A percentile compares a stretch with the other conserved stretches of the same genome.
phyloP scores from a whole-genome alignment of 352 stramenopile genomes.

The Phytopythium sindhum region DNA sequence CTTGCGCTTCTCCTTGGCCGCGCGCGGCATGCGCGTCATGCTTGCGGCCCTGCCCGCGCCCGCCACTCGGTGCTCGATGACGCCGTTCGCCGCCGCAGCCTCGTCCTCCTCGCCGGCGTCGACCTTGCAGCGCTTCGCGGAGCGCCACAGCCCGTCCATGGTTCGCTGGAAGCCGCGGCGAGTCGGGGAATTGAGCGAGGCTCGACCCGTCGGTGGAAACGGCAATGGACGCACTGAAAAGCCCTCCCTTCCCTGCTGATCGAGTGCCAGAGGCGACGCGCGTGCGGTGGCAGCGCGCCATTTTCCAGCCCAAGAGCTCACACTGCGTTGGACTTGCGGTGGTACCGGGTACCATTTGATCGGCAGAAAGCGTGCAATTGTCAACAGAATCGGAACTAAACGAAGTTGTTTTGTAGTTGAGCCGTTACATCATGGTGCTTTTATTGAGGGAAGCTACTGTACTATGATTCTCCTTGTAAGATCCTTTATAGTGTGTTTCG shows the following conservation, averaged over 20 bases:
- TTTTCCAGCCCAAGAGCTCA: background rate
- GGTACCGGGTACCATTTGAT: background rate
- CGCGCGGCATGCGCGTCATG: constrained; percentile 10
- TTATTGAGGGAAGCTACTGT: background rate
- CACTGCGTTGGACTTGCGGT: constrained; percentile 1
- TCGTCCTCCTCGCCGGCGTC: background rate
- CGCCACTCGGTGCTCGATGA: background rate
- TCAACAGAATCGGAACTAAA: background rate
- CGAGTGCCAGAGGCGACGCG: constrained; percentile 4
- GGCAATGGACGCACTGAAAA: no score
- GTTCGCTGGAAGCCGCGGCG: background rate
- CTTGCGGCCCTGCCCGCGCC: background rate
- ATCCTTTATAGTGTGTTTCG: no score
- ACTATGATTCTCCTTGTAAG: no score
- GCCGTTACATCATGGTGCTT: background rate
- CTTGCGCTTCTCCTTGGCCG: constrained; percentile 28
- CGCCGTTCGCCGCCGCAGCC: background rate
- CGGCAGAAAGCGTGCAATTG: background rate
- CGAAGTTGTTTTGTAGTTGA: background rate
- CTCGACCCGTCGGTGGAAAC: background rate
- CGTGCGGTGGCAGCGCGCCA: background rate
- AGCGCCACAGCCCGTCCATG: constrained; percentile 6
- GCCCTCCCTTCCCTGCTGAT: background rate
- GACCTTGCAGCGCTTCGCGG: background rate
- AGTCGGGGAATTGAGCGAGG: background rate